These are phyloP conservation scores for Chlorella sp. DNA, from an alignment of 139 green algal genomes.

Conservation along the genomic window DNA sequence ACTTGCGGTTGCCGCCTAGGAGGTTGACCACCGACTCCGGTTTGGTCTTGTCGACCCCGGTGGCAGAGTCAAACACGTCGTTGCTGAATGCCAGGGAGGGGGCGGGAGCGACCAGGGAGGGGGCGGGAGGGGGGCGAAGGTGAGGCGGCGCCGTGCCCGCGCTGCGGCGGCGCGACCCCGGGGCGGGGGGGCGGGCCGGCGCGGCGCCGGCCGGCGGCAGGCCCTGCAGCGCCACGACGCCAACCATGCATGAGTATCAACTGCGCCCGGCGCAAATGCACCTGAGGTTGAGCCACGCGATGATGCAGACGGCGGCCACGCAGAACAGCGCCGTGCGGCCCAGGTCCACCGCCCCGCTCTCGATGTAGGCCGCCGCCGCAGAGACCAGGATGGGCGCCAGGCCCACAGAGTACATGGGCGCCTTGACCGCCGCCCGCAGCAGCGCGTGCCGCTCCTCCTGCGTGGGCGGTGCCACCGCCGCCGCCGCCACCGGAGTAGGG, in stretches of 20 bases:
- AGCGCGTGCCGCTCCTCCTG: constrained; percentile 43
- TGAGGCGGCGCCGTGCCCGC: background rate
- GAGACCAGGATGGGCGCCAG: constrained; percentile 84
- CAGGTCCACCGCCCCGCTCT: constrained; percentile 44
- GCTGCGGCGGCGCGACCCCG: background rate
- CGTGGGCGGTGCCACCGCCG: constrained; percentile 3
- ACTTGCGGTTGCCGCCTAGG: constrained; percentile 57
- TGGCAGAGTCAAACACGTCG: constrained; percentile 92
- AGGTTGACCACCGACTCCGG: constrained; percentile 95
- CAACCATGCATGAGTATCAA: no score
- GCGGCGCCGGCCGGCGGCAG: background rate
- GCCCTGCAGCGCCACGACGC: background rate
- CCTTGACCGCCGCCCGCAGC: constrained; percentile 87
- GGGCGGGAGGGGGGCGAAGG: background rate
- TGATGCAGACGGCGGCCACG: constrained; percentile 72
- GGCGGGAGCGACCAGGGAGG: background rate
- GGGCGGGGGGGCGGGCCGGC: background rate
- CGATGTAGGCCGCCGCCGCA: constrained; percentile 54
- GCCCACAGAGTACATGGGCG: constrained; percentile 93
- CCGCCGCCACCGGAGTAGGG: no score
- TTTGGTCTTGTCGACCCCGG: constrained; percentile 89
- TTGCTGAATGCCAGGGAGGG: constrained; percentile 71
- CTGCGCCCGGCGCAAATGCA: constrained; percentile 17
- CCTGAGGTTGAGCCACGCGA: constrained; percentile 97
- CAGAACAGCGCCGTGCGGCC: constrained; percentile 50